These are phyloP conservation scores for Fusarium lateritium DNA, from an alignment of 2,329 filamentous ascomycete species.

Conservation along the genomic window DNA sequence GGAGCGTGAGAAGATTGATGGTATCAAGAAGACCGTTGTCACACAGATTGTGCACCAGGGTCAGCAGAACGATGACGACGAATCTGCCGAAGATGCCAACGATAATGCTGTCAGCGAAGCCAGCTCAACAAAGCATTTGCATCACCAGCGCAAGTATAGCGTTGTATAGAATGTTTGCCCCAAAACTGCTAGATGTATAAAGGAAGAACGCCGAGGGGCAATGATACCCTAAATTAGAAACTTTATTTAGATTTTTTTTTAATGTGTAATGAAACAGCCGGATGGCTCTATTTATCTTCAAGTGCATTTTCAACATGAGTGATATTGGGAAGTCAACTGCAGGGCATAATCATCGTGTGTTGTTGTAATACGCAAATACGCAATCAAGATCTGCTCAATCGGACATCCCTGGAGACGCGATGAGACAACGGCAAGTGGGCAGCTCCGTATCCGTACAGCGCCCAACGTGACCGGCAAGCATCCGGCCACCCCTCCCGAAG, in stretches of 20 bases:
- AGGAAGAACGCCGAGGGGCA: background rate
- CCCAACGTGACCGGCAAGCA: no score
- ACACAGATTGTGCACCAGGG: conserved; percentile 34
- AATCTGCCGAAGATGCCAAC: conserved; percentile 39
- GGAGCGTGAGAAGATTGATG: conserved; percentile 45
- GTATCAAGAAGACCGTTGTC: conserved; percentile 48
- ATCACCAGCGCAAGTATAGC: conserved; percentile 30
- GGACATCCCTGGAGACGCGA: no score
- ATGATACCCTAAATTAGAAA: background rate
- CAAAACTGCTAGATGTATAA: background rate
- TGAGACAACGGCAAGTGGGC: no score
- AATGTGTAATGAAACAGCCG: conserved; percentile 33
- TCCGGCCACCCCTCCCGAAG: no score
- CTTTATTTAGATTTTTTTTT: conserved; percentile 27
- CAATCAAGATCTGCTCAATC: no score
- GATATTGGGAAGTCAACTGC: background rate
- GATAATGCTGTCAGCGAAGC: conserved; percentile 45
- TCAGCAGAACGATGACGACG: conserved; percentile 28
- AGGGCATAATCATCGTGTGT: background rate
- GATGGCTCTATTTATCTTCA: conserved; percentile 10
- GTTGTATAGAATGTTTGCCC: conserved; percentile 1
- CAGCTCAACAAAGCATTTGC: conserved; percentile 45
- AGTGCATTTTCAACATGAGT: background rate
- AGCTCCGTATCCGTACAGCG: no score
- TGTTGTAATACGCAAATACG: no score